Evolutionary conservation across 2,329 filamentous ascomycete genomes (phyloP).

Genomic region (Endothia cerciana): DNA sequence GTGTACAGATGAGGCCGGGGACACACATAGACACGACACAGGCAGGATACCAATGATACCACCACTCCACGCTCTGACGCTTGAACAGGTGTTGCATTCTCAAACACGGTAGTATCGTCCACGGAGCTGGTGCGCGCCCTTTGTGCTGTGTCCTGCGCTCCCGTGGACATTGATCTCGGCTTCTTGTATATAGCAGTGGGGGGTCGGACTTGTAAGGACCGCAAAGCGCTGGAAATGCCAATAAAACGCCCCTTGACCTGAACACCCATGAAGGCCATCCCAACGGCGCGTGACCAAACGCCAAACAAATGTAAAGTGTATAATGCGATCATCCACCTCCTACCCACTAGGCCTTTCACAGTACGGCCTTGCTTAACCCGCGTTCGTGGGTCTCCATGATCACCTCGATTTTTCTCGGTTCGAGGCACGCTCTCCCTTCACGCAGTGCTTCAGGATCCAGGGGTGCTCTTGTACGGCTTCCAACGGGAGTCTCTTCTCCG

Average conservation of each 20-base stretch:
- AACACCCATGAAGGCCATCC: slow-evolving; percentile 11
- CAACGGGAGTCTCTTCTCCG: slow-evolving; percentile 88
- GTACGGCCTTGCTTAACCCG: not conserved
- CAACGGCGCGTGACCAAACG: slow-evolving; percentile 19
- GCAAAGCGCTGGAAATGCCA: slow-evolving; percentile 25
- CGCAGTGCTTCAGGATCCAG: slow-evolving; percentile 96
- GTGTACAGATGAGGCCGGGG: slow-evolving; percentile 76
- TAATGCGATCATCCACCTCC: slow-evolving; percentile 14
- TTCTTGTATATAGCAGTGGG: slow-evolving; percentile 1
- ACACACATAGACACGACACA: not conserved
- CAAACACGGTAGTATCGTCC: slow-evolving; percentile 16
- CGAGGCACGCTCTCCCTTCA: slow-evolving; percentile 60
- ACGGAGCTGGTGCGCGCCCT: slow-evolving; percentile 4
- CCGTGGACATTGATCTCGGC: not conserved
- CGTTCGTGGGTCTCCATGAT: slow-evolving; percentile 17
- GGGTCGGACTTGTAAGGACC: not conserved
- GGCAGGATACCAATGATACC: slow-evolving; percentile 27
- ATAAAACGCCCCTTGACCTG: slow-evolving; percentile 11
- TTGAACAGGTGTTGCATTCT: slow-evolving; percentile 22
- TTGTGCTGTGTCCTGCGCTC: slow-evolving; percentile 18
- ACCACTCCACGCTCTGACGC: slow-evolving; percentile 23
- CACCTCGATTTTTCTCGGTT: slow-evolving; percentile 52
- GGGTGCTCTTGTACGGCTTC: slow-evolving; percentile 89
- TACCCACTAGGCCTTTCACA: too few relatives aligned
- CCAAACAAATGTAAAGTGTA: slow-evolving; percentile 21